A percentile compares a stretch with the other conserved stretches of the same genome.
Conservation (phyloP, 2,329 filamentous ascomycete genomes). For the Penicillium glabrum region DNA sequence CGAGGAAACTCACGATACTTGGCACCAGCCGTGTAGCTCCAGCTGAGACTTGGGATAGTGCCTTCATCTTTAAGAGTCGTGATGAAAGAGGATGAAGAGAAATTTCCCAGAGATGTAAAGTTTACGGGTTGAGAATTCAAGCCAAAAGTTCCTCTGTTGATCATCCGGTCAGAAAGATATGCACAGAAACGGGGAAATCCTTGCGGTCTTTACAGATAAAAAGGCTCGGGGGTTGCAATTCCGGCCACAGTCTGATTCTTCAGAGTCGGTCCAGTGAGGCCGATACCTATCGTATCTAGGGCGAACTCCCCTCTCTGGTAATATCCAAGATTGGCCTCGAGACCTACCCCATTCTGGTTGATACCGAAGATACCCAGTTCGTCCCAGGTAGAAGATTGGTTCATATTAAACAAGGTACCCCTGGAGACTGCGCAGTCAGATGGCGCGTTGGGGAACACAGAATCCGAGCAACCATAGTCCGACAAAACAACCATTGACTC, state of each 20-base stretch:
- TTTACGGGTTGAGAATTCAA: slow-evolving; percentile 44
- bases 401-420: slow-evolving; percentile 9
- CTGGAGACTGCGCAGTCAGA: slow-evolving; percentile 14
- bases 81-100: slow-evolving; percentile 53
- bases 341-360: slow-evolving; percentile 10
- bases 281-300: slow-evolving; percentile 2
- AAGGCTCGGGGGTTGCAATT: slow-evolving; percentile 32
- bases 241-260: slow-evolving; percentile 14
- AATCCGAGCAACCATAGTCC: slow-evolving; percentile 50
- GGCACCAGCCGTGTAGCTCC: slow-evolving; percentile 75
- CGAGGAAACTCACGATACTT: slow-evolving; percentile 58
- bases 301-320: slow-evolving; percentile 7
- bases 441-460: slow-evolving; percentile 49
- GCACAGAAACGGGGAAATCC: not conserved
- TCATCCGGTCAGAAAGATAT: not conserved
- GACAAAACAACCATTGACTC: slow-evolving; percentile 69
- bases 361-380: slow-evolving; percentile 11
- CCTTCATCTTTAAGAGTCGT: slow-evolving; percentile 55
- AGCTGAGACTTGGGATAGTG: slow-evolving; percentile 69
- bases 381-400: slow-evolving; percentile 13
- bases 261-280: slow-evolving; percentile 8
- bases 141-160: slow-evolving; percentile 41
- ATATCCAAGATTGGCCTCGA: slow-evolving; percentile 16
- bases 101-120: slow-evolving; percentile 35
- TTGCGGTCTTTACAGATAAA: slow-evolving; percentile 42